Conservation (phyloP, 495 filamentous ascomycete genomes). For the Astrothelium subdiscretum region DNA sequence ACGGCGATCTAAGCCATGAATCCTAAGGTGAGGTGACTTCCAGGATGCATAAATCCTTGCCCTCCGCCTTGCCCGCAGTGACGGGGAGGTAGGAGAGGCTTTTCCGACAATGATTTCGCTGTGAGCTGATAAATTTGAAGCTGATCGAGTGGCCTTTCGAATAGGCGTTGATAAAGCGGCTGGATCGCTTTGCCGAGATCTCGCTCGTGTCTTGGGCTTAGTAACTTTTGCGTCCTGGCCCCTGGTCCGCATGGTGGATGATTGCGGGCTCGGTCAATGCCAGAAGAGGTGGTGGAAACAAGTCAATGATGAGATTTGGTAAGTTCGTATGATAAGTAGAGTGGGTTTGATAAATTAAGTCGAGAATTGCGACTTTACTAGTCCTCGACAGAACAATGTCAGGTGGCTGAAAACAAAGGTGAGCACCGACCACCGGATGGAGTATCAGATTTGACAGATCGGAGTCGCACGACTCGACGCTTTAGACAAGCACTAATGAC, state of each 20-base stretch:
- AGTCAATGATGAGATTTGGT: not conserved
- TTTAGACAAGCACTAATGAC: not conserved
- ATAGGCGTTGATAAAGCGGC: not conserved
- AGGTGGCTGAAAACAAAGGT: conserved; percentile 1
- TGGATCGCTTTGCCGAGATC: not conserved
- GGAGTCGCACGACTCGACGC: not conserved
- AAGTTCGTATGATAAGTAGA: not conserved
- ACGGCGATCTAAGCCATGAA: not conserved
- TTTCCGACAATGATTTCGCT: conserved; percentile 2
- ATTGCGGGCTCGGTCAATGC: not conserved
- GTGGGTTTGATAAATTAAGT: not conserved
- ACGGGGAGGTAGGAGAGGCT: not conserved
- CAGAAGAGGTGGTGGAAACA: not conserved
- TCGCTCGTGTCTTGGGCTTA: not conserved
- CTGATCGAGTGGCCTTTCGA: not conserved
- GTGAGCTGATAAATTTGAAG: conserved; percentile 2
- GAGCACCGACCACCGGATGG: not conserved
- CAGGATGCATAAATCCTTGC: not conserved
- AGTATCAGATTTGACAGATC: not conserved
- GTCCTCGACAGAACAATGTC: not conserved
- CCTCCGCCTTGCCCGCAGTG: not conserved
- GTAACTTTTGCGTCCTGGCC: not conserved
- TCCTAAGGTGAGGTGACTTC: not conserved
- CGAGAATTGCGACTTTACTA: not conserved
- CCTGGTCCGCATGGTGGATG: conserved; percentile 1